Base-by-base conservation (phyloP, 306 rosid genomes). In the Clitoria ternatea region DNA sequence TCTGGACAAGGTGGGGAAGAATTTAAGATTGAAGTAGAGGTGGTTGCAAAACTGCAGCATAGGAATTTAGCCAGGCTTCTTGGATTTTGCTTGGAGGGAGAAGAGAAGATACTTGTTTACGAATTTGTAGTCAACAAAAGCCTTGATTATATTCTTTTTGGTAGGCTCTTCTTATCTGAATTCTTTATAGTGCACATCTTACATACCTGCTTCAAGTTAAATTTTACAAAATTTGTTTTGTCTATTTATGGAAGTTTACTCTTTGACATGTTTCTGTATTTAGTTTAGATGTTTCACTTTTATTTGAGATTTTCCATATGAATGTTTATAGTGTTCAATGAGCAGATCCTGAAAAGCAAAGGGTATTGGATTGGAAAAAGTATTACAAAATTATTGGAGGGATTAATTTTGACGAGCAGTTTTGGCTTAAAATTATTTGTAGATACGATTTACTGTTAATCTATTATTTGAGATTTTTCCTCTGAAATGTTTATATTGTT, bases 381-480 rank as follows among this genome's bases (percentile, higher is more conserved):
- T 82, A 85, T 4, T 63, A 43, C 37, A 80, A 74, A 18, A 74
- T 86, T 47, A 65, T 86, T 1, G 44, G 14, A 32, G 88, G 89
- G 0, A 60, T 82, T 56, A 86, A 84, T 56, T 84, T 89, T n/a
- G 92, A 89, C 8, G 84, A 86, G 59, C 85, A 86, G 22, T 86
- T 87, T 5, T 60, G 77, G 0, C 76, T 81, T 18, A 75, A 54
- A 68, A 86, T 84, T 7, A 83, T 89, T n/a, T n/a, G n/a, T n/a
- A n/a, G n/a, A n/a, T n/a, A n/a, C n/a, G n/a, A n/a, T n/a, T n/a
- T n/a, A n/a, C n/a, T n/a, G n/a, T n/a, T n/a, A n/a, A n/a, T n/a
- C n/a, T n/a, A n/a, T n/a, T n/a, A n/a, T n/a, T n/a, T n/a, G n/a
- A n/a, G n/a, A n/a, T 40, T 26, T 24, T 42, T 9, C 1, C 36